Evolutionary conservation across 2,329 filamentous ascomycete genomes (phyloP), one percentile per base, ranked within the genome.

Genomic region (Colletotrichum somersetense): DNA sequence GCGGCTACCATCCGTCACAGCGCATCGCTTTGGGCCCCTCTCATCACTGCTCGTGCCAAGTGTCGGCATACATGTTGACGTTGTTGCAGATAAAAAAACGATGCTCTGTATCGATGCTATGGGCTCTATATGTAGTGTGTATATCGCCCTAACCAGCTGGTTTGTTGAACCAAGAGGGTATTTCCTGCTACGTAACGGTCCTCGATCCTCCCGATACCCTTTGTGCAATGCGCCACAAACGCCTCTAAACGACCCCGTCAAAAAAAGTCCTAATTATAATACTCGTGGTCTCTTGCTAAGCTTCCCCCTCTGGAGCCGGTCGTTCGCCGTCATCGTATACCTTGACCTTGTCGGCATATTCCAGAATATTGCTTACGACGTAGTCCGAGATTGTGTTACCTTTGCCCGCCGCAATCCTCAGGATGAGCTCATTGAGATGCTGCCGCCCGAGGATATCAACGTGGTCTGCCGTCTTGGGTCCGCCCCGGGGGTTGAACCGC

Each of bases 391-490:
- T 96, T 38, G 90, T 86, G 71, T 95, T 88, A 5, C 96, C 96
- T 76, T 90, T 91, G 0, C 96, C 96, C 0, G 94, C 95, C 0
- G 94, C 96, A 12, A 99, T 92, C 64, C 91, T 88, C 71, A 99
- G 82, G 59, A 99, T 92, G 62, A 98, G 84, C 81, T 99, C 96
- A 78, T 99, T 99, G 35, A 99, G 86, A 42, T 91, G 94, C 75
- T 95, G 91, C 40, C 96, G 87, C 1, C 96, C 96, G 3, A 99
- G 86, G 71, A 99, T 99, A 79, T 99, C 96, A 62, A 99, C 96
- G 79, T 99, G 96, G 79, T 99, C 96, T 18, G 95, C 95, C 73
- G 88, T 91, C 72, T 89, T 90, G 33, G 89, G 89, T 0, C 90
- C 91, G 23, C 91, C 91, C 66, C 96, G 86, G 0, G 96, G 94